Conservation (phyloP, 208 protist species). For the Crithidia expoeki region DNA sequence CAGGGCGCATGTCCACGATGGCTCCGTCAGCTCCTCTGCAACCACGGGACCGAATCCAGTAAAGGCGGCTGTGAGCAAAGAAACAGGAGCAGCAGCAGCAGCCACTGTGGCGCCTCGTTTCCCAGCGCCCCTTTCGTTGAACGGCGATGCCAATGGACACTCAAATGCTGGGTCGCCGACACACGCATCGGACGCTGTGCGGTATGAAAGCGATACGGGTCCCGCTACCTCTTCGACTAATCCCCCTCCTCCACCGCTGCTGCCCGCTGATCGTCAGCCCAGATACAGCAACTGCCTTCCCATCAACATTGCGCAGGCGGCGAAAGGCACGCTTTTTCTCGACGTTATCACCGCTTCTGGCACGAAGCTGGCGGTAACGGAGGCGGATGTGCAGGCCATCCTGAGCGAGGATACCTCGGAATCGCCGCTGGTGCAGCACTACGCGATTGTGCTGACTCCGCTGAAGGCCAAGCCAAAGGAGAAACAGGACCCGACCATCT, state of each 20-base stretch:
- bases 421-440: constrained; percentile 36
- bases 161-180: neutral
- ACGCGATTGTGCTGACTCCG: constrained; percentile 30
- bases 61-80: neutral
- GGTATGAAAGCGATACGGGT: neutral
- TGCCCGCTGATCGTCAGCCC: neutral
- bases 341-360: constrained; percentile 31
- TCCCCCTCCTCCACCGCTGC: neutral
- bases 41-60: neutral
- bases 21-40: neutral
- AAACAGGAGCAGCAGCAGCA: neutral
- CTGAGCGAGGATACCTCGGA: constrained; percentile 11
- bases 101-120: neutral
- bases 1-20: neutral
- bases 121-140: neutral
- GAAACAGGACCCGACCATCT: constrained; percentile 28
- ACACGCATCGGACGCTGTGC: neutral
- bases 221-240: neutral
- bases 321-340: constrained; percentile 25
- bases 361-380: constrained; percentile 25
- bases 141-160: neutral
- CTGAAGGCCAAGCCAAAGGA: constrained; percentile 19
- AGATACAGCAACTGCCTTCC: constrained; percentile 30
- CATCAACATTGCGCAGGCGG: constrained; percentile 25
- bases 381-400: constrained; percentile 24